phyloP scores from a whole-genome alignment of 2,329 filamentous ascomycete genomes.

The Trichoderma sp. region DNA sequence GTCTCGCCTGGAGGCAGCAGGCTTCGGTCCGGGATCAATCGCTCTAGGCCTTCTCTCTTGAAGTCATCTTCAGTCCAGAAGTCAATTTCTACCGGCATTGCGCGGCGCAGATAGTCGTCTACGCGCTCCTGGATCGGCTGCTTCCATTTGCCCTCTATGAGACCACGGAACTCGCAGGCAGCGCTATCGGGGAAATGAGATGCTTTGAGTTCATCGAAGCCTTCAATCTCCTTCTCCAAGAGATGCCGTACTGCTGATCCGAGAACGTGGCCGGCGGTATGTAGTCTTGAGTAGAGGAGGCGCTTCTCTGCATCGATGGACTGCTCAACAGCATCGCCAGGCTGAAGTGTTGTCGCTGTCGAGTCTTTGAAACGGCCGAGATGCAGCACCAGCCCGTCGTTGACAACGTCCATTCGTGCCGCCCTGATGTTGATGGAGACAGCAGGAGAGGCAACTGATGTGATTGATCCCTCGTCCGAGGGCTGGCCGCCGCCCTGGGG shows the following conservation, averaged over 20 bases:
- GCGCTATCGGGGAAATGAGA: conserved; percentile 70
- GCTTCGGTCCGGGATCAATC: conserved; percentile 55
- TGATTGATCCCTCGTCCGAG: conserved; percentile 64
- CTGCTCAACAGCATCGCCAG: conserved; percentile 49
- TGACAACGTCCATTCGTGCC: conserved; percentile 56
- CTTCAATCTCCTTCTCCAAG: conserved; percentile 51
- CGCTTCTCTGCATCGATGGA: conserved; percentile 62
- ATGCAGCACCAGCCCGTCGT: conserved; percentile 62
- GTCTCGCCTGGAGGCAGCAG: conserved; percentile 49
- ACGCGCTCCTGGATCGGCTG: conserved; percentile 61
- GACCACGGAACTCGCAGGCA: conserved; percentile 66
- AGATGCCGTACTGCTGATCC: conserved; percentile 66
- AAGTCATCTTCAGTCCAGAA: conserved; percentile 71
- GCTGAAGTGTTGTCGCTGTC: conserved; percentile 37
- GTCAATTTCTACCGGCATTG: conserved; percentile 60
- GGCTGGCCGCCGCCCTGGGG: conserved; percentile 75
- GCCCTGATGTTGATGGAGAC: conserved; percentile 50
- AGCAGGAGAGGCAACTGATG: conserved; percentile 38
- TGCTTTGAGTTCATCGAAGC: conserved; percentile 69
- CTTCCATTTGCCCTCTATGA: conserved; percentile 66
- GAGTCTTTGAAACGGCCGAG: conserved; percentile 57
- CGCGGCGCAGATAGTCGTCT: conserved; percentile 57
- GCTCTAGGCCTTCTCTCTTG: conserved; percentile 51
- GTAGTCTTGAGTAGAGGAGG: conserved; percentile 64
- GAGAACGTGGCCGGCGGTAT: conserved; percentile 74